Evolutionary conservation across 2,329 filamentous ascomycete species (phyloP).

Genomic region (Pyricularia pennisetigena): DNA sequence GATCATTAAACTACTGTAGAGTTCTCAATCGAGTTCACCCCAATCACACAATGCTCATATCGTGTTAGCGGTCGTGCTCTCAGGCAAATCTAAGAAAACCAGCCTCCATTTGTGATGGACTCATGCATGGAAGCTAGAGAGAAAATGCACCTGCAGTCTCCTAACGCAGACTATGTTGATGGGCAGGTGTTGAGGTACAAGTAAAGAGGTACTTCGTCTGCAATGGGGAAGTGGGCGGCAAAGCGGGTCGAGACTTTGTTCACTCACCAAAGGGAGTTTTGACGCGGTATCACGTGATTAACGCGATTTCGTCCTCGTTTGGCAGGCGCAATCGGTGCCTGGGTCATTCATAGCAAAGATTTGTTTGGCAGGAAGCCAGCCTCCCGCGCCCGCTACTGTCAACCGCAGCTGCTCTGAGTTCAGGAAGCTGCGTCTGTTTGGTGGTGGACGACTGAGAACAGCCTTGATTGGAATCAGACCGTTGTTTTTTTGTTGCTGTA

Average conservation of each 20-base stretch:
- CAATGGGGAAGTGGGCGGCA: neutral
- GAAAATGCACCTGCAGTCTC: neutral
- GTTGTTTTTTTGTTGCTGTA: neutral
- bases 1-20: neutral
- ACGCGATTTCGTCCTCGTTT: neutral
- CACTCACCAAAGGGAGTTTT: neutral
- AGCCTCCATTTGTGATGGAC: neutral
- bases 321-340: neutral
- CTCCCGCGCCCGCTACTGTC: neutral
- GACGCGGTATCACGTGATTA: neutral
- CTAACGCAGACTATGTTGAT: neutral
- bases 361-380: neutral
- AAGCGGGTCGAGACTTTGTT: neutral
- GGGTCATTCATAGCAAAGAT: neutral
- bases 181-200: neutral
- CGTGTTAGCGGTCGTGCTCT: neutral
- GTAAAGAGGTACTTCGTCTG: neutral
- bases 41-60: neutral
- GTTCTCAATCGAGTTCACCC: too few relatives aligned
- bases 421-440: neutral
- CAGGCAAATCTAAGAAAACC: neutral
- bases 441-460: neutral
- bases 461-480: neutral
- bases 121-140: neutral
- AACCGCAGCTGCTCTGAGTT: neutral